A percentile compares a stretch with the other conserved stretches of the same genome.
phyloP scores from a whole-genome alignment of 2,329 filamentous ascomycete genomes.

The Colletotrichum sp. region DNA sequence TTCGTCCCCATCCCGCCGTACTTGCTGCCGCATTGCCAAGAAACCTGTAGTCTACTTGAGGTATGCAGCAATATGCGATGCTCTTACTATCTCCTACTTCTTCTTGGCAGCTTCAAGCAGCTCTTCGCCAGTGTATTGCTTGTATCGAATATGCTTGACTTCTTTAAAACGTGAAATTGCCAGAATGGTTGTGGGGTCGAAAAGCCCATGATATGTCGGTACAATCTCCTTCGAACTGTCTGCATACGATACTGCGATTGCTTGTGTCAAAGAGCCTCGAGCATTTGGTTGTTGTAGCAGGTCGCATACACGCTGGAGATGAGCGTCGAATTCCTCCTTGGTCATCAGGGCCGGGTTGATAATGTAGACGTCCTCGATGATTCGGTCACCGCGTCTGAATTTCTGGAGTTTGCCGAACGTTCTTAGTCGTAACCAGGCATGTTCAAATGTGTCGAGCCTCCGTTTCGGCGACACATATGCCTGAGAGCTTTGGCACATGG shows the following conservation, averaged over 20 bases:
- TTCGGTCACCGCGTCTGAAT: neutral
- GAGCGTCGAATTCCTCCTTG: accelerated
- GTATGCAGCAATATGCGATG: neutral
- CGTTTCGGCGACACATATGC: neutral
- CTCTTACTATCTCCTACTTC: neutral
- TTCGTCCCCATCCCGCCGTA: neutral
- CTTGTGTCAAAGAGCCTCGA: accelerated
- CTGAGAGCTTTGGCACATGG: neutral
- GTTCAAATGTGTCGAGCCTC: accelerated
- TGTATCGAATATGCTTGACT: neutral
- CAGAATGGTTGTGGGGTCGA: neutral
- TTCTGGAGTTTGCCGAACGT: neutral
- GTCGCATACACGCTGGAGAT: accelerated
- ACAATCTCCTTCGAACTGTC: accelerated
- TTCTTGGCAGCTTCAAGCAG: accelerated
- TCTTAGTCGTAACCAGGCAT: neutral
- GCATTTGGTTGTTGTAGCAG: accelerated
- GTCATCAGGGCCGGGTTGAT: neutral
- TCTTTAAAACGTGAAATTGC: neutral
- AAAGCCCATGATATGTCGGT: neutral
- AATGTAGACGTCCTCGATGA: neutral
- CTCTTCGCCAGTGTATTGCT: accelerated
- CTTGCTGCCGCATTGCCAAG: accelerated
- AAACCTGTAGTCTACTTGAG: neutral
- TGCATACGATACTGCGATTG: neutral